Conservation (phyloP, 192 early-diverging fungal species). For the Gryganskiella cystojenkinii region DNA sequence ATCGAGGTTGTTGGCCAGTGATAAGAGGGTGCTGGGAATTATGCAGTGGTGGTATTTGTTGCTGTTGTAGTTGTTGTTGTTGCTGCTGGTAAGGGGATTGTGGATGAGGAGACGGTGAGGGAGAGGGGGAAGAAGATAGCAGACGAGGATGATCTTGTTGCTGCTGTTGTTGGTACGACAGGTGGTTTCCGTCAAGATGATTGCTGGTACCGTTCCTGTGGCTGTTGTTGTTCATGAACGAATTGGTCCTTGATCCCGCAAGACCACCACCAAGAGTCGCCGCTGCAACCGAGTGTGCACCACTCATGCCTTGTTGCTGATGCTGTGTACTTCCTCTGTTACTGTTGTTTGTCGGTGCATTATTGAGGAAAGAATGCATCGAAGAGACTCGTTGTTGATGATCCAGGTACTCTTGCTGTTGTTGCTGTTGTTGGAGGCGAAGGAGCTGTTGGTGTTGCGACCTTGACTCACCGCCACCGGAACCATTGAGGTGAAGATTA, state of each 20-base stretch:
- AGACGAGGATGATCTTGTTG: neutral
- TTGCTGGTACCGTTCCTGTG: conserved; percentile 14
- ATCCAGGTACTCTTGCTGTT: conserved; percentile 1
- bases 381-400: conserved; percentile 2
- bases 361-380: neutral
- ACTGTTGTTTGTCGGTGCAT: neutral
- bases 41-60: conserved; percentile 21
- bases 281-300: no score
- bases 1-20: conserved; percentile 12
- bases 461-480: neutral
- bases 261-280: no score
- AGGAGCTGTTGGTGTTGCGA: conserved; percentile 17
- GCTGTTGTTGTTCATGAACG: neutral
- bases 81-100: neutral
- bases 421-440: conserved; percentile 13
- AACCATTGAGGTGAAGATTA: neutral
- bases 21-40: conserved; percentile 4
- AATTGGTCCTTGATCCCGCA: conserved; percentile 1
- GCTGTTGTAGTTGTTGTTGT: conserved; percentile 17
- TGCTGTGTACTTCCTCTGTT: neutral
- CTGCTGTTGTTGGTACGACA: neutral
- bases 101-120: conserved; percentile 6
- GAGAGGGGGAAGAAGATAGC: no score
- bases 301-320: neutral
- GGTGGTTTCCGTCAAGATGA: neutral